These are phyloP conservation scores for Gymnopilus dilepis DNA, from an alignment of 768 basidiomycete genomes.

Conservation along the genomic window DNA sequence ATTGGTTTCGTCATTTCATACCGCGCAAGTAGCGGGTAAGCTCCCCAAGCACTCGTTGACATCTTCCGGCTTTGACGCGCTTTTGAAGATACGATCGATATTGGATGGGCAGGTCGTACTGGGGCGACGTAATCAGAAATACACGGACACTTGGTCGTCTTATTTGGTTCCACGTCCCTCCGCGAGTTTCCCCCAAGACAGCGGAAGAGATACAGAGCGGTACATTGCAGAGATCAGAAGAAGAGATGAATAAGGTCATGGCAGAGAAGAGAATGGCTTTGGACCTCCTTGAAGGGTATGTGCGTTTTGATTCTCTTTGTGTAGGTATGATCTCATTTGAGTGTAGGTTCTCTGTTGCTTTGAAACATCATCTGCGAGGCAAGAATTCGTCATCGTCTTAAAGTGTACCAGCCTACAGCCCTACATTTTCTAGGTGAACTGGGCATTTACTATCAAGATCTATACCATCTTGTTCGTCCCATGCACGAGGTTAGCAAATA, in stretches of 20 bases:
- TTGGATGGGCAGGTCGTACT: slow-evolving; percentile 59
- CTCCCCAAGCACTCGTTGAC: neutral
- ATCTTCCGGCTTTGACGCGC: neutral
- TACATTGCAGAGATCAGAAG: slow-evolving; percentile 33
- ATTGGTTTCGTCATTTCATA: slow-evolving; percentile 73
- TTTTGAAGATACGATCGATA: slow-evolving; percentile 62
- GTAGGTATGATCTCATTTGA: neutral
- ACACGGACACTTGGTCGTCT: slow-evolving; percentile 55
- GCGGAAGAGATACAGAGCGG: slow-evolving; percentile 40
- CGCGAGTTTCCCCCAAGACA: slow-evolving; percentile 47
- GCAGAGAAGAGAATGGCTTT: slow-evolving; percentile 64
- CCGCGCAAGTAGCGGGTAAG: slow-evolving; percentile 63
- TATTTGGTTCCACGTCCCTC: slow-evolving; percentile 68
- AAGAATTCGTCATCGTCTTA: too few species aligned
- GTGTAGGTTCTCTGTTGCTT: slow-evolving; percentile 54
- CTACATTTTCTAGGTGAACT: too few species aligned
- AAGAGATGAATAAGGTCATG: slow-evolving; percentile 59
- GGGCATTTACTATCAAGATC: slow-evolving; percentile 66
- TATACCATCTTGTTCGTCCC: slow-evolving; percentile 60
- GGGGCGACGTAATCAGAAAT: slow-evolving; percentile 62
- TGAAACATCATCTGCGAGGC: slow-evolving; percentile 70
- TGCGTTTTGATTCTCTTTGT: slow-evolving; percentile 1
- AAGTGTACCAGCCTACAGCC: too few species aligned
- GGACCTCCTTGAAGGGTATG: slow-evolving; percentile 62
- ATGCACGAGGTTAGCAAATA: slow-evolving; percentile 54